These are phyloP conservation scores for Tagetes erecta DNA, from an alignment of 129 eudicot genomes.

Conservation along the genomic window DNA sequence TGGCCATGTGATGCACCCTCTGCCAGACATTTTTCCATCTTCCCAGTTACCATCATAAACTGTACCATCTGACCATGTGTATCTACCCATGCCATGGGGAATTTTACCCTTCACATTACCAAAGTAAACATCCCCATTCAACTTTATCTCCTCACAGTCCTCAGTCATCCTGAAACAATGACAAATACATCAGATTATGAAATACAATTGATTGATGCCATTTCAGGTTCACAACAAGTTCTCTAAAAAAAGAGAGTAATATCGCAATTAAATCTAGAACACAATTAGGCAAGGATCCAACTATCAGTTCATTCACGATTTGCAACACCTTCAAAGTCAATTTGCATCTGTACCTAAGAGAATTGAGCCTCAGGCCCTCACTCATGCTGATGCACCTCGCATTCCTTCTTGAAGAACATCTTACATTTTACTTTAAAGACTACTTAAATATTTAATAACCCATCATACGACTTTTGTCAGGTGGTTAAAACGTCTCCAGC, in stretches of 20 bases:
- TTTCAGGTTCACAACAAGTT: constrained; percentile 18
- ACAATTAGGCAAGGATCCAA: neutral
- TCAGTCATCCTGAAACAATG: constrained; percentile 50
- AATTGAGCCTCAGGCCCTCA: neutral
- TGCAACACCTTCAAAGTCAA: neutral
- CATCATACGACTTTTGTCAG: neutral
- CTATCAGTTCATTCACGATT: neutral
- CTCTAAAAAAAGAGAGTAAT: neutral
- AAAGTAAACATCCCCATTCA: constrained; percentile 70
- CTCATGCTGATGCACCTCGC: constrained; percentile 10
- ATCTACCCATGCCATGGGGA: constrained; percentile 85
- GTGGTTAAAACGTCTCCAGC: no score
- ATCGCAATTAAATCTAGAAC: neutral
- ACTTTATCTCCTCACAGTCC: constrained; percentile 50
- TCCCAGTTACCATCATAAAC: constrained; percentile 94
- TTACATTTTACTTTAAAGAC: constrained; percentile 1
- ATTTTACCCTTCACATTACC: constrained; percentile 58
- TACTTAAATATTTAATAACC: neutral
- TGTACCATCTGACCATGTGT: constrained; percentile 89
- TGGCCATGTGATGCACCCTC: constrained; percentile 74
- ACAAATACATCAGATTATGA: constrained; percentile 16
- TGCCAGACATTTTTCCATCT: constrained; percentile 93
- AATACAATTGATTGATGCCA: constrained; percentile 7
- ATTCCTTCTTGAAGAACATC: constrained; percentile 4
- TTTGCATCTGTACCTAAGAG: constrained; percentile 3